phyloP scores from a whole-genome alignment of 1,284 basidiomycete genomes.

The Tilletia caries region DNA sequence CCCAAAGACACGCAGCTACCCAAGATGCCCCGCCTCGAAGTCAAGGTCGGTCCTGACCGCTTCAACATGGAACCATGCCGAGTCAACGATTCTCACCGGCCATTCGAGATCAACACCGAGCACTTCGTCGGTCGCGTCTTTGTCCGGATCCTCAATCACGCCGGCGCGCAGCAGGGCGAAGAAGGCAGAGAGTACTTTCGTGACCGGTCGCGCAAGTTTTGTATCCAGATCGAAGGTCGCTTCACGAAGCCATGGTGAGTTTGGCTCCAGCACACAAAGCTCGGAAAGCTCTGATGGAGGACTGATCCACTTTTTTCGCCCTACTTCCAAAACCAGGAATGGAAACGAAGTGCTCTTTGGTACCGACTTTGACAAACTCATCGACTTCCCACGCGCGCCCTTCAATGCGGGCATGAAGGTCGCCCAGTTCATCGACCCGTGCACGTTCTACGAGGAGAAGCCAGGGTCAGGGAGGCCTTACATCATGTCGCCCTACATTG shows the following conservation, averaged over 20 bases:
- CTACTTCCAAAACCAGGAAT: slow-evolving; percentile 9
- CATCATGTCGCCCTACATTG: slow-evolving; percentile 56
- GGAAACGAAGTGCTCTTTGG: slow-evolving; percentile 49
- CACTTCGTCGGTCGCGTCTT: slow-evolving; percentile 55
- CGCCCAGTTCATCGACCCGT: slow-evolving; percentile 49
- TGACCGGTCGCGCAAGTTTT: slow-evolving; percentile 54
- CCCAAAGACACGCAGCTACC: too few species aligned
- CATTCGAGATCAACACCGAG: slow-evolving; percentile 55
- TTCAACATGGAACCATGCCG: slow-evolving; percentile 50
- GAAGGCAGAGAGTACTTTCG: slow-evolving; percentile 47
- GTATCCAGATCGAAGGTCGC: slow-evolving; percentile 56
- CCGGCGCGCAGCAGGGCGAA: slow-evolving; percentile 46
- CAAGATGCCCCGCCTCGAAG: slow-evolving; percentile 47
- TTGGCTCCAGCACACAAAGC: too few species aligned
- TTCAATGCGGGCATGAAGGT: slow-evolving; percentile 56
- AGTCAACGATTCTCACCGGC: slow-evolving; percentile 51
- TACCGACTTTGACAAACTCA: slow-evolving; percentile 47
- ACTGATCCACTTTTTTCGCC: background rate
- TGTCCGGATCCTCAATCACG: slow-evolving; percentile 54
- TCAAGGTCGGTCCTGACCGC: slow-evolving; percentile 54
- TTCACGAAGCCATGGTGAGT: slow-evolving; percentile 49
- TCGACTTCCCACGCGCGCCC: slow-evolving; percentile 49
- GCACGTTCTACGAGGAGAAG: slow-evolving; percentile 47
- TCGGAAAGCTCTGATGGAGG: background rate
- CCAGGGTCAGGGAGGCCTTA: slow-evolving; percentile 54